These are phyloP conservation scores for Actinomortierella wolfii DNA, from an alignment of 371 early-diverging fungal genomes.

Conservation along the genomic window DNA sequence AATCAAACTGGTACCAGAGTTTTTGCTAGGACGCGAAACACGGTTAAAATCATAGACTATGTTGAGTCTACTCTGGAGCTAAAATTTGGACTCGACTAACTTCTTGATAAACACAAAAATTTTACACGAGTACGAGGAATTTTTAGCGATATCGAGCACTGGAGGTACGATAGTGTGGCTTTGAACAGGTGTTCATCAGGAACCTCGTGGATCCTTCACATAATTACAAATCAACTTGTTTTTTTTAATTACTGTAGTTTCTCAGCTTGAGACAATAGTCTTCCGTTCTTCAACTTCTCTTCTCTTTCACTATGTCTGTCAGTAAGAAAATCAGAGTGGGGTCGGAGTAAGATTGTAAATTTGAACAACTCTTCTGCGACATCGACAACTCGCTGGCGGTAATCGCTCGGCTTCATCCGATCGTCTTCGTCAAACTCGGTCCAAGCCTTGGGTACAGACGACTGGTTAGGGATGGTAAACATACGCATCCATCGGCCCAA, in stretches of 20 bases:
- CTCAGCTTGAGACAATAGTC: slow-evolving; percentile 43
- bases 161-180: no score
- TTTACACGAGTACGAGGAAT: no score
- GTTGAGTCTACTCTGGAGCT: no score
- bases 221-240: no score
- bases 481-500: slow-evolving; percentile 54
- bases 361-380: slow-evolving; percentile 51
- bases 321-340: slow-evolving; percentile 42
- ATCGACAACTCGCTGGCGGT: slow-evolving; percentile 50
- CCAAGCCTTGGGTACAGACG: slow-evolving; percentile 53
- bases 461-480: slow-evolving; percentile 52
- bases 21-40: no score
- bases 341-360: slow-evolving; percentile 44
- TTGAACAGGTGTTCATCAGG: no score
- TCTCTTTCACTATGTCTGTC: slow-evolving; percentile 50
- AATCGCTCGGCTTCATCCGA: slow-evolving; percentile 45
- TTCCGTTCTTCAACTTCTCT: slow-evolving; percentile 39
- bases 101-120: no score
- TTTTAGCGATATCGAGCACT: no score
- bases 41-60: no score
- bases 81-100: no score
- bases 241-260: slow-evolving; percentile 23
- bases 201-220: no score
- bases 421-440: slow-evolving; percentile 50
- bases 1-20: no score